Base-by-base conservation (phyloP, 441 rosid species). In the Kokia cookei region DNA sequence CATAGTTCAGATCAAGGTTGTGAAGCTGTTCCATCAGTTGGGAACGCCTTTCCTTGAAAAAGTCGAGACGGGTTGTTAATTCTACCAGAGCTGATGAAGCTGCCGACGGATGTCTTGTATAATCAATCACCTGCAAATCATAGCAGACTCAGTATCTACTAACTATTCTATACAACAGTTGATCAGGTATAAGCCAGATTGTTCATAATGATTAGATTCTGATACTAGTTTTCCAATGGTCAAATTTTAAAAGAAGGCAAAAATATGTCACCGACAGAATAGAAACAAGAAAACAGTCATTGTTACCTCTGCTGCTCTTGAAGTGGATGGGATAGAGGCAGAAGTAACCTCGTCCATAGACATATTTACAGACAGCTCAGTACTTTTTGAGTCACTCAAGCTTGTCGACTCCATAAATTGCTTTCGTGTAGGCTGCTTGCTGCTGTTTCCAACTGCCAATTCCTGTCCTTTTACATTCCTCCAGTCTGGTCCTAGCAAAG, bases 1-100 rank as follows among this genome's bases (percentile, higher is more conserved):
- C 95, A 4, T 94, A 91, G 82, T 91, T 91, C 78, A 86, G 79
- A 83, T 94, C 97, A 12, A 94, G 97, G 84, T 86, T 91, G 79
- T 92, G 97, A 74, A 94, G 97, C 82, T 94, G 98, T 76, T 92
- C 98, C 91, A 94, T 94, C 12, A 94, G 89, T 81, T 94, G 97
- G 27, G 97, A 89, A 65, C 98, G 96, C 80, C 95, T 86, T 85
- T 92, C 97, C 84, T 94, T 94, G 90, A 94, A 94, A 84, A 92
- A 94, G 82, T 94, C 98, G 14, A 94, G 97, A 40, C 97, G 93
- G 12, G 90, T 86, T 26, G 97, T 94, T 84, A 94, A 82, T 86
- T 92, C 97, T 75, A 92, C 97, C 76, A 94, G 74, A 42, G 98
- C 93, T 22, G 97, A 89, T 73, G 98, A 89, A 45, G 95, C 91